phyloP scores from a whole-genome alignment of 2,329 filamentous ascomycete genomes.

The Sporothrix sp. region DNA sequence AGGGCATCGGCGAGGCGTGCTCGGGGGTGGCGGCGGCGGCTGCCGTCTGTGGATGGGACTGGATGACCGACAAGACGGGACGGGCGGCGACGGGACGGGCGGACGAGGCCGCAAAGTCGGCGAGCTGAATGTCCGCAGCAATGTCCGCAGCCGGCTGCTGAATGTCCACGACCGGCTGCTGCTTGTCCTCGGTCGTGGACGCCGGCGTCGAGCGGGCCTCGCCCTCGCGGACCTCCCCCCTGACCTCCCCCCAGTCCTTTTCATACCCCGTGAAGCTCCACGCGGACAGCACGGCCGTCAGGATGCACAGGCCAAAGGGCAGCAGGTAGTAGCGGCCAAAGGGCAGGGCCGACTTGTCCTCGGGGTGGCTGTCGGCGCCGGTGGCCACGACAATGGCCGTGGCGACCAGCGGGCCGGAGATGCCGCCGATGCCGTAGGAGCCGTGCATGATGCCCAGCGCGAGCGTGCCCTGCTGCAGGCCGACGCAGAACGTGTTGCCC shows the following conservation, averaged over 20 bases:
- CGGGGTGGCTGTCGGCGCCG: conserved; percentile 26
- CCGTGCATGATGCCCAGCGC: conserved; percentile 57
- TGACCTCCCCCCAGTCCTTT: conserved; percentile 35
- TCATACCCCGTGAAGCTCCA: conserved; percentile 67
- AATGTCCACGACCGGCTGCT: conserved; percentile 15
- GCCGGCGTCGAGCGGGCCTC: too few species aligned
- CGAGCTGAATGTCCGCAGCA: background rate
- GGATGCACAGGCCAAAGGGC: conserved; percentile 45
- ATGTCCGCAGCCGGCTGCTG: background rate
- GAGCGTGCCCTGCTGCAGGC: conserved; percentile 37
- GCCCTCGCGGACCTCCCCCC: too few species aligned
- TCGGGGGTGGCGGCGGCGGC: background rate
- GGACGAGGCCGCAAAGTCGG: background rate
- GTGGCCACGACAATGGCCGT: conserved; percentile 57
- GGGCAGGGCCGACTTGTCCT: conserved; percentile 8
- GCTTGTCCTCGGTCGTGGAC: too few species aligned
- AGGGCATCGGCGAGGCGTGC: background rate
- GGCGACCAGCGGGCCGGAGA: conserved; percentile 60
- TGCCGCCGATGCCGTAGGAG: conserved; percentile 56
- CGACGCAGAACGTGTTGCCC: conserved; percentile 39
- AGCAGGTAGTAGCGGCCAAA: conserved; percentile 58
- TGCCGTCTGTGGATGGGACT: conserved; percentile 4
- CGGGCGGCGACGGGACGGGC: conserved; percentile 2
- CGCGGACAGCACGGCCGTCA: conserved; percentile 47
- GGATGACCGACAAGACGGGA: conserved; percentile 8